These are phyloP conservation scores for Termitomyces sp. DNA, from an alignment of 768 basidiomycete genomes.

Conservation along the genomic window DNA sequence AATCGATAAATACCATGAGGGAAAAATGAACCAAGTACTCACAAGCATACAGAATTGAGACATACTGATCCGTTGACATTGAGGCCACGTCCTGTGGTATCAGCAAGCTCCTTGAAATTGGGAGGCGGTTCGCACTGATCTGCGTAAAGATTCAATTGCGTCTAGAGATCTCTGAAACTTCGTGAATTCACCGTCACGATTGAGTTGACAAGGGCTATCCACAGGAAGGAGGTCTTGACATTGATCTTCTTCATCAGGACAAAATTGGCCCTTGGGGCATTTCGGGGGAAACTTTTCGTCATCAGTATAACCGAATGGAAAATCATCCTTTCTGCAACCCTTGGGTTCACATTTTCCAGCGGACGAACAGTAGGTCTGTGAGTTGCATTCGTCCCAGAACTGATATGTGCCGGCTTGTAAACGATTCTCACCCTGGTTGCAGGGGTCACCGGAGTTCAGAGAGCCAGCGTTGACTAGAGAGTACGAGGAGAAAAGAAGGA, in stretches of 20 bases:
- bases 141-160: conserved; percentile 20
- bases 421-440: conserved; percentile 53
- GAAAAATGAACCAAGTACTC: conserved; percentile 27
- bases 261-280: conserved; percentile 64
- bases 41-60: conserved; percentile 82
- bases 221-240: conserved; percentile 60
- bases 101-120: conserved; percentile 57
- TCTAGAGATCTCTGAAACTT: background rate
- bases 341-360: conserved; percentile 52
- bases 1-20: background rate
- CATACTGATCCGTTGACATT: conserved; percentile 84
- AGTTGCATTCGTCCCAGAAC: conserved; percentile 74
- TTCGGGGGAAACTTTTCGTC: conserved; percentile 46
- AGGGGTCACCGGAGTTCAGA: conserved; percentile 38
- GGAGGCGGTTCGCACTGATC: conserved; percentile 75
- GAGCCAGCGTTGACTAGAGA: conserved; percentile 42
- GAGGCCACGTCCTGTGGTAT: conserved; percentile 58
- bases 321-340: conserved; percentile 73
- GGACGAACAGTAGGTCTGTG: conserved; percentile 58
- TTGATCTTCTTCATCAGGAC: conserved; percentile 75
- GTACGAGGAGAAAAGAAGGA: conserved; percentile 46
- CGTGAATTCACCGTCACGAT: conserved; percentile 68
- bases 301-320: conserved; percentile 61
- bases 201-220: conserved; percentile 72
- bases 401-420: conserved; percentile 76